phyloP scores from a whole-genome alignment of 257 asterid genomes.

The Nicotiana noctiflora region DNA sequence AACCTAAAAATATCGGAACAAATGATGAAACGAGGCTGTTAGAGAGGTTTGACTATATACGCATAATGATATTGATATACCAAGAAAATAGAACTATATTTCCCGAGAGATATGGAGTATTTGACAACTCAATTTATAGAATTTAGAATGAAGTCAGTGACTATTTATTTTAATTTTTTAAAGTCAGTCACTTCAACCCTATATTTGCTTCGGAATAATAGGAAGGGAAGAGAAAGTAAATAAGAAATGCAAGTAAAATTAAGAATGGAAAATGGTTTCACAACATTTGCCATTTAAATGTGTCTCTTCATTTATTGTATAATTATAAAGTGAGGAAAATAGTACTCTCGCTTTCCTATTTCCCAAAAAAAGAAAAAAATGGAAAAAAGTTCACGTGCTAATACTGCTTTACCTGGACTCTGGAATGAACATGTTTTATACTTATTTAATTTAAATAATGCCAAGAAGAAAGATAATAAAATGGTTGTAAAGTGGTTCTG shows the following conservation, averaged over 20 bases:
- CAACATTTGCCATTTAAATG: too few relatives aligned
- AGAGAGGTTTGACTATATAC: too few relatives aligned
- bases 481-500: neutral
- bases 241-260: neutral
- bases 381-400: neutral
- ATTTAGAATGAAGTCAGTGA: too few relatives aligned
- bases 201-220: too few relatives aligned
- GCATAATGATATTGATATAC: neutral
- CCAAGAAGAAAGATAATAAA: neutral
- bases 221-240: neutral
- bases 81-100: neutral
- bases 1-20: too few relatives aligned
- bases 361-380: neutral
- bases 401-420: neutral
- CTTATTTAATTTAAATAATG: neutral
- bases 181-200: too few relatives aligned
- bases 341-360: neutral
- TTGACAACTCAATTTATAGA: neutral
- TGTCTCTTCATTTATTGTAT: too few relatives aligned
- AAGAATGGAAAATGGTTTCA: neutral
- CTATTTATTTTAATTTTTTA: too few relatives aligned
- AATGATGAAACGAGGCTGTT: too few relatives aligned
- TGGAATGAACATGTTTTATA: neutral
- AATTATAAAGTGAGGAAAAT: too few relatives aligned
- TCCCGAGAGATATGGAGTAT: neutral